A percentile compares a stretch with the other conserved stretches of the same genome.
Conservation (phyloP, 2,329 filamentous ascomycete species). For the Fusarium abutilonis region DNA sequence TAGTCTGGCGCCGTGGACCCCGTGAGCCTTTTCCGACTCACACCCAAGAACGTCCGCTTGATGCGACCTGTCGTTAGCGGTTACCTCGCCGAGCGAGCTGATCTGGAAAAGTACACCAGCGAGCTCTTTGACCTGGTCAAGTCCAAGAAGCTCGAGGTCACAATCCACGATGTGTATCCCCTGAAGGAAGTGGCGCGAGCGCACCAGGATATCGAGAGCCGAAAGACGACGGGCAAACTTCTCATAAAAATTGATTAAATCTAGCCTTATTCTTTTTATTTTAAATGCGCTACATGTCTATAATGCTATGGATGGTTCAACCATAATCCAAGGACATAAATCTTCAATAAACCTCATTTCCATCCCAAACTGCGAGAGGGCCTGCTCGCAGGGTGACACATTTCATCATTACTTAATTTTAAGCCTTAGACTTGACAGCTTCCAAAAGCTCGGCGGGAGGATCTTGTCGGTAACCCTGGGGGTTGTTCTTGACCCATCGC, state of each 20-base stretch:
- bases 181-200: conserved; percentile 77
- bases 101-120: conserved; percentile 73
- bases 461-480: conserved; percentile 90
- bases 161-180: conserved; percentile 80
- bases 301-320: conserved; percentile 38
- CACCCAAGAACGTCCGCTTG: conserved; percentile 80
- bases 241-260: conserved; percentile 70
- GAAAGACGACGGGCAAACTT: conserved; percentile 86
- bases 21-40: conserved; percentile 64
- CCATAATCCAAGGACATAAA: conserved; percentile 36
- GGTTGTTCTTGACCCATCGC: conserved; percentile 98
- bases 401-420: conserved; percentile 21
- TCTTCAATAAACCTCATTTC: conserved; percentile 15
- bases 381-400: conserved; percentile 27
- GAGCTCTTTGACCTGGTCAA: conserved; percentile 79
- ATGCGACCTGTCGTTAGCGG: conserved; percentile 77
- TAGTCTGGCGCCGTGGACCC: conserved; percentile 79
- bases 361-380: conserved; percentile 28
- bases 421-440: conserved; percentile 59
- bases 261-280: conserved; percentile 26
- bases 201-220: conserved; percentile 80
- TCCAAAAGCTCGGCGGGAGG: conserved; percentile 86
- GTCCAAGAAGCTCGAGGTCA: conserved; percentile 74
- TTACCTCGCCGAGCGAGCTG: conserved; percentile 75
- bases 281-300: conserved; percentile 36